phyloP scores from a whole-genome alignment of 1,284 basidiomycete genomes.

The Acaromyces ingoldii region DNA sequence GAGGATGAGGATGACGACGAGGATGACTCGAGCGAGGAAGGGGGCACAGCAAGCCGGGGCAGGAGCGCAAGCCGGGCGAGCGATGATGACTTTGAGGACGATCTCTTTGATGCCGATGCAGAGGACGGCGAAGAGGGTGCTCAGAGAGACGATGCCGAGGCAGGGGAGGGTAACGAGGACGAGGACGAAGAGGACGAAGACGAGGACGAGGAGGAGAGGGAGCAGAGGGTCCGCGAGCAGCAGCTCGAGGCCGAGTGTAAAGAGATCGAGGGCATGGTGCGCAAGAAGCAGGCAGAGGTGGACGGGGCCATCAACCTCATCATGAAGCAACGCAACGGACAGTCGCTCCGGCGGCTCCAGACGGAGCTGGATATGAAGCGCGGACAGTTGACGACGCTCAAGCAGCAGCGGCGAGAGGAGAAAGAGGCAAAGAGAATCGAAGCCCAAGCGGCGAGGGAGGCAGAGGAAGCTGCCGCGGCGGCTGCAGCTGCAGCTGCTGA shows the following conservation, averaged over 20 bases:
- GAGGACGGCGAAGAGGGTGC: conserved; percentile 39
- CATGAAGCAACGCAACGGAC: conserved; percentile 47
- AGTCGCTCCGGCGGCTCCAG: conserved; percentile 40
- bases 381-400: conserved; percentile 40
- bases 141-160: conserved; percentile 4
- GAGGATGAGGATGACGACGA: conserved; percentile 43
- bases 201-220: conserved; percentile 49
- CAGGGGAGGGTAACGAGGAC: conserved; percentile 65
- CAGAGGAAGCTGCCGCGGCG: conserved; percentile 23
- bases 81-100: conserved; percentile 39
- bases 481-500: conserved; percentile 18
- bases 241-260: conserved; percentile 48
- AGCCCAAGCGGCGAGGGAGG: conserved; percentile 4
- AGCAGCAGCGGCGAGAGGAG: conserved; percentile 35
- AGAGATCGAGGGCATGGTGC: conserved; percentile 47
- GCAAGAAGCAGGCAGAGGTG: conserved; percentile 43
- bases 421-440: conserved; percentile 28
- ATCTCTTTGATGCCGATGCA: conserved; percentile 34
- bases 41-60: background rate
- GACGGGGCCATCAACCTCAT: conserved; percentile 45
- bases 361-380: conserved; percentile 46
- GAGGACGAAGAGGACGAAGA: conserved; percentile 70
- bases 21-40: conserved; percentile 6
- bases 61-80: conserved; percentile 33
- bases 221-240: conserved; percentile 42